Evolutionary conservation across 305 asterid species (phyloP), one percentile per base, ranked within the genome.

Genomic region (Rubia tinctorum): DNA sequence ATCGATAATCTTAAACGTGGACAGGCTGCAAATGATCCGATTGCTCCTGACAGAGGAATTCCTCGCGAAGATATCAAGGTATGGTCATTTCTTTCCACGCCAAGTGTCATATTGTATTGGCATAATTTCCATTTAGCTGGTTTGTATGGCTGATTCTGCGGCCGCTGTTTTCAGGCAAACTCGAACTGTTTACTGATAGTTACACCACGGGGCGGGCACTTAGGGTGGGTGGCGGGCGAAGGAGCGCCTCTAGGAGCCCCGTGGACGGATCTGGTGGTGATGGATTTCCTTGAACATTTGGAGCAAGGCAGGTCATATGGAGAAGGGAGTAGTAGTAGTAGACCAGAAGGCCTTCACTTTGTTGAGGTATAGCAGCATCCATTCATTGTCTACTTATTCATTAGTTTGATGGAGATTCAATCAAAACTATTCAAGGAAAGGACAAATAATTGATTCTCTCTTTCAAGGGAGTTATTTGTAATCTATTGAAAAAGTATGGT

Each of bases 1-100:
- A 73, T 63, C 25, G 71, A 71, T 55, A 47, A 68, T 74, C 43
- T 22, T 37, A 58, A 77, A 65, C 85, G 55, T 78, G 81, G 82
- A 59, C 92, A 92, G 99, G 99, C 99, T 73, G 95, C 86, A 77
- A 95, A 95, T 80, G 99, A 95, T 82, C 98, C 99, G 69, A 95
- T 95, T 79, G 99, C 99, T 77, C 99, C 98, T 59, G 82, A 92
- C 63, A 88, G 97, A 64, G 99, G 95, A 75, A 89, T 95, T 72
- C 99, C 97, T 75, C 97, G 90, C 73, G 88, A 95, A 84, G 97
- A 87, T 76, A 88, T 92, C 75, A 83, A 89, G 97, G 98, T 91
- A 60, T 51, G 20, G 56, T 1, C 55, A 40, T 15, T 59, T 4
- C 80, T 59, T 75, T 76, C 68, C 27, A 56, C 14, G 18, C 76